phyloP scores from a whole-genome alignment of 768 basidiomycete genomes.

The Panaeolus papilionaceus region DNA sequence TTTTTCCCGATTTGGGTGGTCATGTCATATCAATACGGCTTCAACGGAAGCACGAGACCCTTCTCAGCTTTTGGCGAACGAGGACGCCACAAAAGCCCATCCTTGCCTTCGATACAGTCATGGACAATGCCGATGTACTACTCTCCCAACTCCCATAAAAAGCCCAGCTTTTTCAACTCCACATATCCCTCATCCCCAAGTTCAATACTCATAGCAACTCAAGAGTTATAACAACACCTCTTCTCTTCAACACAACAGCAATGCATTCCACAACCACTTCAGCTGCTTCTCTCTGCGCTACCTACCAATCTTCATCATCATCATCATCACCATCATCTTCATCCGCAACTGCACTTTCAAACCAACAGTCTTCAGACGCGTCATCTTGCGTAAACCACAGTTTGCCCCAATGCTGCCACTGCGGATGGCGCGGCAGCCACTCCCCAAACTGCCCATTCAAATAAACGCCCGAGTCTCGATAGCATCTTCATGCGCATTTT shows the following conservation, averaged over 20 bases:
- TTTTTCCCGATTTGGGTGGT: slow-evolving; percentile 19
- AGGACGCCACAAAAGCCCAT: slow-evolving; percentile 37
- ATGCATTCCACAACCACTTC: slow-evolving; percentile 31
- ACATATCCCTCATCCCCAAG: slow-evolving; percentile 8
- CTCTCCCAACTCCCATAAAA: slow-evolving; percentile 39
- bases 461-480: slow-evolving; percentile 34
- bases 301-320: slow-evolving; percentile 26
- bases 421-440: slow-evolving; percentile 70
- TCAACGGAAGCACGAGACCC: slow-evolving; percentile 45
- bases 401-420: slow-evolving; percentile 82
- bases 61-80: slow-evolving; percentile 28
- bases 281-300: slow-evolving; percentile 20
- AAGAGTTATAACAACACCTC: too few species aligned
- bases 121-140: slow-evolving; percentile 34
- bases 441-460: slow-evolving; percentile 71
- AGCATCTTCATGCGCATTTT: slow-evolving; percentile 15
- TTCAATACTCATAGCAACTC: neutral
- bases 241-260: slow-evolving; percentile 22
- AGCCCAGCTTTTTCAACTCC: slow-evolving; percentile 30
- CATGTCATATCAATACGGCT: slow-evolving; percentile 45
- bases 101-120: slow-evolving; percentile 32
- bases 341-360: slow-evolving; percentile 25
- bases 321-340: slow-evolving; percentile 30
- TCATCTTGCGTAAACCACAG: slow-evolving; percentile 50
- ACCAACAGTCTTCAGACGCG: slow-evolving; percentile 34